These are phyloP conservation scores for Coelastrella sp. DNA, from an alignment of 139 green algal species.

Conservation along the genomic window DNA sequence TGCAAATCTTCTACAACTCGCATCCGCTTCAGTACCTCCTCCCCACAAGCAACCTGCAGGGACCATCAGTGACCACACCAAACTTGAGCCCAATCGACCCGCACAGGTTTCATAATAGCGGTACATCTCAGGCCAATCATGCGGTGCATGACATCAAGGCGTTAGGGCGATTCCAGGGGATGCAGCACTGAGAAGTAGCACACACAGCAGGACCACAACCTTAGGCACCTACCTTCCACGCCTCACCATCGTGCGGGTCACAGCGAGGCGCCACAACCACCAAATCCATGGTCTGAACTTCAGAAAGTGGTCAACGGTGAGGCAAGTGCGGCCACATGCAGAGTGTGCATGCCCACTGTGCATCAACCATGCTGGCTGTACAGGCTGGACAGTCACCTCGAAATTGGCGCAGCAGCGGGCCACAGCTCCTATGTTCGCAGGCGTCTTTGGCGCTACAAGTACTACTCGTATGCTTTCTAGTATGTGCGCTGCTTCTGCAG, in stretches of 20 bases:
- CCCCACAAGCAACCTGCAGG: conserved; percentile 53
- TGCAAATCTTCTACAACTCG: conserved; percentile 50
- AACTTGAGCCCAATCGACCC: too few relatives aligned
- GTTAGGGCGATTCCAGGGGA: too few relatives aligned
- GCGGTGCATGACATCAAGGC: too few relatives aligned
- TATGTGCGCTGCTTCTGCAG: not conserved
- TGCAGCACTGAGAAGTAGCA: not conserved
- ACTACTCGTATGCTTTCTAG: conserved; percentile 57
- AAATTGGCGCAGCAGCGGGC: conserved; percentile 68
- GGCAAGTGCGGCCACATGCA: too few relatives aligned
- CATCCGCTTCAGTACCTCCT: conserved; percentile 50
- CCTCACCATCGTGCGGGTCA: conserved; percentile 50
- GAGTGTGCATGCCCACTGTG: not conserved
- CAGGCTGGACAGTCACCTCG: conserved; percentile 50
- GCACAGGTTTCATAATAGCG: not conserved
- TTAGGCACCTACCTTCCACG: conserved; percentile 46
- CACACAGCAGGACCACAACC: too few relatives aligned
- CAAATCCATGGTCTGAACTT: conserved; percentile 19
- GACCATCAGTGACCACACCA: not conserved
- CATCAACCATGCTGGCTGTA: not conserved
- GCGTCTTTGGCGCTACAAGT: conserved; percentile 65
- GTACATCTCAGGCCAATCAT: too few relatives aligned
- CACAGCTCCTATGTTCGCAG: conserved; percentile 65
- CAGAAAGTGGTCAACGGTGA: too few relatives aligned
- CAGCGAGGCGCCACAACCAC: conserved; percentile 55